Conservation (phyloP, 306 rosid species). For the Hippophae tibetana region DNA sequence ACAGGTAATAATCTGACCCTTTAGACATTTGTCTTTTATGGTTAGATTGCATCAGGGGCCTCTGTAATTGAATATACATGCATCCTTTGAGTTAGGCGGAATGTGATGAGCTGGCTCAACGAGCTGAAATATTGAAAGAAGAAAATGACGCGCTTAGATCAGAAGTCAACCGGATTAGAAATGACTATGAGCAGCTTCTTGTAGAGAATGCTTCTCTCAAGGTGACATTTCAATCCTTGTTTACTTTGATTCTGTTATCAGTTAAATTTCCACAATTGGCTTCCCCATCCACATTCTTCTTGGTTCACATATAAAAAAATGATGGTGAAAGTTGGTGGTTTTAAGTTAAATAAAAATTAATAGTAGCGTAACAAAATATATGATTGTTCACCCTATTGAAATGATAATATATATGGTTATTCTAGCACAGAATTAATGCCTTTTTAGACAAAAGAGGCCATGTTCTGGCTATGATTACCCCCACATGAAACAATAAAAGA, state of each 20-base stretch:
- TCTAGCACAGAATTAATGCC: no score
- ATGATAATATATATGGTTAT: no score
- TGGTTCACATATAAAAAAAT: not conserved
- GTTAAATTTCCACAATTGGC: not conserved
- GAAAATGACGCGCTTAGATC: constrained; percentile 75
- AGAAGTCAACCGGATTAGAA: constrained; percentile 72
- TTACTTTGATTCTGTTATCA: constrained; percentile 4
- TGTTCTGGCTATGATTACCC: no score
- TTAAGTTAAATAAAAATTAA: no score
- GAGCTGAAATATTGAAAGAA: constrained; percentile 77
- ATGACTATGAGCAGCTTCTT: constrained; percentile 78
- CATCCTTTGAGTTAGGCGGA: constrained; percentile 53
- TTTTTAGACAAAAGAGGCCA: no score
- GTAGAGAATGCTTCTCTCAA: constrained; percentile 78
- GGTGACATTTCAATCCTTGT: constrained; percentile 42
- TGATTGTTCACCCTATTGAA: no score
- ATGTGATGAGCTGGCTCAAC: constrained; percentile 89
- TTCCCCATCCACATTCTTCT: not conserved
- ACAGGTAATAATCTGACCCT: constrained; percentile 45
- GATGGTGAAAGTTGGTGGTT: no score
- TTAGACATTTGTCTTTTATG: constrained; percentile 6
- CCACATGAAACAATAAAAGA: no score
- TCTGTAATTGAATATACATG: not conserved
- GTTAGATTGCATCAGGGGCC: constrained; percentile 16
- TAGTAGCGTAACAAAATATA: no score